Conservation (phyloP, 2,329 filamentous ascomycete genomes). For the Leptoxyphium fumago region DNA sequence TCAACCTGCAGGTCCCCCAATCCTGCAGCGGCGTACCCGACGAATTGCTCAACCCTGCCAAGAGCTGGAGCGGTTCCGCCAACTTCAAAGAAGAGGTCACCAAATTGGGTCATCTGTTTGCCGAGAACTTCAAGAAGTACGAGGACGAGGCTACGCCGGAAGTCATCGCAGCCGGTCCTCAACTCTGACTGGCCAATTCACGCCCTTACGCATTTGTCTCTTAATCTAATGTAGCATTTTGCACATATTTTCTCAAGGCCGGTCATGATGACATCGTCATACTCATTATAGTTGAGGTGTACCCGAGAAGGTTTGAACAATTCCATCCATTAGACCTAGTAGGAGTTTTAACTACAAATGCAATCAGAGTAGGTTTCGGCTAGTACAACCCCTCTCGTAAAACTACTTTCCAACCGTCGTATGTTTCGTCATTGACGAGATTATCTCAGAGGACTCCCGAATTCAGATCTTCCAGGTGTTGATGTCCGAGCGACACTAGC, state of each 20-base stretch:
- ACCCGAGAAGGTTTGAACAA: too few species aligned
- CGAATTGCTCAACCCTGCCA: conserved; percentile 88
- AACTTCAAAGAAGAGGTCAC: conserved; percentile 77
- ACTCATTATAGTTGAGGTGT: too few species aligned
- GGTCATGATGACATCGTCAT: too few species aligned
- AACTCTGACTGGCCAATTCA: background rate
- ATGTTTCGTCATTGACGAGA: too few species aligned
- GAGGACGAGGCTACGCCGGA: conserved; percentile 50
- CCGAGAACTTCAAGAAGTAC: conserved; percentile 97
- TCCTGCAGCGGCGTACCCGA: conserved; percentile 74
- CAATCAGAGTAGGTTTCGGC: too few species aligned
- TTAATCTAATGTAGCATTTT: too few species aligned
- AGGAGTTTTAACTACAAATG: too few species aligned
- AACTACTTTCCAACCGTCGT: too few species aligned
- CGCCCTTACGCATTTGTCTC: too few species aligned
- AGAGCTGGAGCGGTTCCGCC: conserved; percentile 72
- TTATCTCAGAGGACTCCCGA: conserved; percentile 21
- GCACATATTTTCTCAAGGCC: too few species aligned
- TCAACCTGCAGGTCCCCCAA: conserved; percentile 95
- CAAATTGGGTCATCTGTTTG: conserved; percentile 81
- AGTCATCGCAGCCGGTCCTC: conserved; percentile 31
- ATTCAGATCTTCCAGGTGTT: conserved; percentile 14
- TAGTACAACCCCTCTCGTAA: too few species aligned
- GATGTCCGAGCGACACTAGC: conserved; percentile 7
- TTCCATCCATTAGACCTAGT: too few species aligned